phyloP scores from a whole-genome alignment of 495 filamentous ascomycete genomes.

The Podospora bellae-mahoneyi region DNA sequence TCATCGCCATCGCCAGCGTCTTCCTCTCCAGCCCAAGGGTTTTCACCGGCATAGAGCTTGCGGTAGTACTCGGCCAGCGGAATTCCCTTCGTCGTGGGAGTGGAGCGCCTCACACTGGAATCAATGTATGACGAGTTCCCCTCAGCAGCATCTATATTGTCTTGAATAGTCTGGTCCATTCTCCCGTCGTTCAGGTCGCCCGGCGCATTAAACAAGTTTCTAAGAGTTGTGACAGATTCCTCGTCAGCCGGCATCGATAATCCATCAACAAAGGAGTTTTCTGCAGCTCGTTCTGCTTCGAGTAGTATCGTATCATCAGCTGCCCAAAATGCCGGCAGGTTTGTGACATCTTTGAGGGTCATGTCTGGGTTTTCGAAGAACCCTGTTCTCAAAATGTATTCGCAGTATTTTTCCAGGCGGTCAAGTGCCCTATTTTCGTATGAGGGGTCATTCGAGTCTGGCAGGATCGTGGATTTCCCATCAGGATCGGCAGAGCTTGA shows the following conservation, averaged over 20 bases:
- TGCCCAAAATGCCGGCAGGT: neutral
- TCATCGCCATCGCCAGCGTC: neutral
- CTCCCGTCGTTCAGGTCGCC: too few species aligned
- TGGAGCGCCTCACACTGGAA: neutral
- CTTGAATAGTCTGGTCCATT: too few species aligned
- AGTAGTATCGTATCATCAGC: neutral
- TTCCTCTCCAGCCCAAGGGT: neutral
- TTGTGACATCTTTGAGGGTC: neutral
- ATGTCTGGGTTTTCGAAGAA: neutral
- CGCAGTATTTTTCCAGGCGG: neutral
- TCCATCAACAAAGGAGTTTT: too few species aligned
- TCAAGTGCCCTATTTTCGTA: neutral
- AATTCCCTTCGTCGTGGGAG: neutral
- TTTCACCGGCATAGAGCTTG: neutral
- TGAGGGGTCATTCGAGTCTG: neutral
- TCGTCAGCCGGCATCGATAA: too few species aligned
- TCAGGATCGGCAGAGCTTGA: too few species aligned
- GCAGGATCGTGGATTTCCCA: neutral
- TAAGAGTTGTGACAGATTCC: too few species aligned
- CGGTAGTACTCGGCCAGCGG: neutral
- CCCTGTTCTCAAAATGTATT: neutral
- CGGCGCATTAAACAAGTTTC: too few species aligned
- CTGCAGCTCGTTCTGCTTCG: neutral
- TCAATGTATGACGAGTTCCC: too few species aligned
- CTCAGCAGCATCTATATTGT: too few species aligned